Evolutionary conservation across 352 stramenopile genomes (phyloP).

Genomic region (Phytophthora crassamura): DNA sequence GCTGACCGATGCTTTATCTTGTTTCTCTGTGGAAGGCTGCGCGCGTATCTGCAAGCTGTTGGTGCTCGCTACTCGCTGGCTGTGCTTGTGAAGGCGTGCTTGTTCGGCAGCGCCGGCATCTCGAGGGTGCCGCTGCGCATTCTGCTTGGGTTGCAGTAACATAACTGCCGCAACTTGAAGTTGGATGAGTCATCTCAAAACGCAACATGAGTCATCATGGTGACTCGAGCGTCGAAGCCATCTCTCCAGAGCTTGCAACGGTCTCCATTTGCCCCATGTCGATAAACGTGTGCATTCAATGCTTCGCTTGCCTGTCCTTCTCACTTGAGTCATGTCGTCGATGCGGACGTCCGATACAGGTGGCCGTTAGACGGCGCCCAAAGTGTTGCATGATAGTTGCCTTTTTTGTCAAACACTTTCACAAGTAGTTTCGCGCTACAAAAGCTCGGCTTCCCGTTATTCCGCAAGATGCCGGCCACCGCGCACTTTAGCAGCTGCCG

Average conservation of each 20-base stretch:
- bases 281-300: no score
- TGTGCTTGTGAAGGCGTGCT: constrained; percentile 32
- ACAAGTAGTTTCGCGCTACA: not conserved
- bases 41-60: constrained; percentile 26
- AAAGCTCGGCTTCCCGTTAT: not conserved
- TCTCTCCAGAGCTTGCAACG: no score
- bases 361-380: no score
- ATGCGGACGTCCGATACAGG: no score
- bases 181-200: no score
- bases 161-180: not conserved
- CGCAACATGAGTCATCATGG: no score
- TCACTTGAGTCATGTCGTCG: no score
- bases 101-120: constrained; percentile 42
- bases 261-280: no score
- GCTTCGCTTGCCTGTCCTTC: no score
- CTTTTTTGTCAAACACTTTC: no score
- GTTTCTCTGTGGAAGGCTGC: constrained; percentile 20
- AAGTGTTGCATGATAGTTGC: no score
- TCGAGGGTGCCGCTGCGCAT: constrained; percentile 27
- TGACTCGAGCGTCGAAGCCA: no score
- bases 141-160: constrained; percentile 24
- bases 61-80: constrained; percentile 34
- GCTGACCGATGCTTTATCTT: constrained; percentile 2
- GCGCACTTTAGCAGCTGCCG: constrained; percentile 1
- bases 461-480: constrained; percentile 20